Percentiles rank a stretch among this genome's conserved stretches.
Conservation (phyloP, 768 basidiomycete genomes). For the Filobasidium wieringae region DNA sequence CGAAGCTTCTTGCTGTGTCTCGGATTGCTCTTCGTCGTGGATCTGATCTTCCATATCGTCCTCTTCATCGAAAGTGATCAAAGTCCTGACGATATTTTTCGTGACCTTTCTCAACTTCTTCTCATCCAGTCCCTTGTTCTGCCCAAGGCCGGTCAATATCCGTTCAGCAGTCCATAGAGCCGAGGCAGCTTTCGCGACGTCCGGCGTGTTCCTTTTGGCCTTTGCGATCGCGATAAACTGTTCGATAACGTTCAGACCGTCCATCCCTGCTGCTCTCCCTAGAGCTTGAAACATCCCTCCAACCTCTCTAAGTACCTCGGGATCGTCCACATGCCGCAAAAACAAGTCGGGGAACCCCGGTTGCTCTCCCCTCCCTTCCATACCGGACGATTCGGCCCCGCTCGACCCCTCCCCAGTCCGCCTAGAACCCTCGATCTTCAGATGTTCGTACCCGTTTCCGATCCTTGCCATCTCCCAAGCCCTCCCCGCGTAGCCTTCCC, state of each 20-base stretch:
- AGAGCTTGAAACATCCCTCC: conserved; percentile 61
- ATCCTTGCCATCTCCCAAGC: conserved; percentile 22
- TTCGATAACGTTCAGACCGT: conserved; percentile 55
- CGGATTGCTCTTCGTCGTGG: conserved; percentile 11
- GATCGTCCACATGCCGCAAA: conserved; percentile 25
- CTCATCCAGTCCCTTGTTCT: neutral
- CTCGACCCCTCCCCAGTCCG: neutral
- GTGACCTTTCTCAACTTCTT: conserved; percentile 47
- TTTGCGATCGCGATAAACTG: conserved; percentile 63
- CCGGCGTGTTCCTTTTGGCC: conserved; percentile 44
- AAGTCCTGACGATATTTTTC: conserved; percentile 50
- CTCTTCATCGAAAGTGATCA: conserved; percentile 62
- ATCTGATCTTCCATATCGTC: conserved; percentile 27
- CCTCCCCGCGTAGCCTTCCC: conserved; percentile 16
- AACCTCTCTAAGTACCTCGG: conserved; percentile 44
- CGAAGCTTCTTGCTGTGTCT: conserved; percentile 16
- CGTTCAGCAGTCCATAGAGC: conserved; percentile 76
- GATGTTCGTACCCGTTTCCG: neutral
- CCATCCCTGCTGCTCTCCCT: conserved; percentile 57
- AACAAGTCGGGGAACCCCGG: conserved; percentile 25
- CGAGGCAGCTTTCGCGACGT: conserved; percentile 42
- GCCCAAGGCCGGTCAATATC: conserved; percentile 60
- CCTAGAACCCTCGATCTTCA: neutral
- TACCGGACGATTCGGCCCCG: neutral
- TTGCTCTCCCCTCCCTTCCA: neutral